Conservation (phyloP, 176 grass and related monocot genomes). For the Oryza meridionalis region DNA sequence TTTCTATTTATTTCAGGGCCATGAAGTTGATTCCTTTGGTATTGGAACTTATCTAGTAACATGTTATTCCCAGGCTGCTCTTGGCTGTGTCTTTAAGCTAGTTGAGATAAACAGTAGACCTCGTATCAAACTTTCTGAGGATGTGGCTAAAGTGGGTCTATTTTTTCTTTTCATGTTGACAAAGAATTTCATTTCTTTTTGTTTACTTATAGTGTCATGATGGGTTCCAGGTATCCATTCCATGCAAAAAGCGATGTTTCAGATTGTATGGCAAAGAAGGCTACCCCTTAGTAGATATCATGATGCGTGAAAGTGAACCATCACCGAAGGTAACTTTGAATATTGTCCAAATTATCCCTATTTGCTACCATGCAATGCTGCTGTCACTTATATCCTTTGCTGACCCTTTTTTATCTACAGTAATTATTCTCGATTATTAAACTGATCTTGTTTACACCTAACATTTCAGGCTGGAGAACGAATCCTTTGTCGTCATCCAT, state of each 20-base stretch:
- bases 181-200: not conserved
- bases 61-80: conserved; percentile 93
- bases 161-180: conserved; percentile 14
- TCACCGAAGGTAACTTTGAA: conserved; percentile 64
- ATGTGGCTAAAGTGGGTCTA: conserved; percentile 83
- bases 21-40: conserved; percentile 97
- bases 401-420: not conserved
- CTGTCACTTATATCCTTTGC: conserved; percentile 3
- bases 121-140: conserved; percentile 98
- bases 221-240: conserved; percentile 84
- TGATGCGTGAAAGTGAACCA: conserved; percentile 85
- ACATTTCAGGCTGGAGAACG: conserved; percentile 78
- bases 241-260: conserved; percentile 92
- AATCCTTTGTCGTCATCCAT: conserved; percentile 90
- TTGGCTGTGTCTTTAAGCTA: conserved; percentile 99
- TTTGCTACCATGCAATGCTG: not conserved
- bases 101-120: conserved; percentile 96
- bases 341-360: too few species aligned
- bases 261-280: conserved; percentile 96
- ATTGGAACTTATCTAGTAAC: conserved; percentile 98
- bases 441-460: conserved; percentile 25
- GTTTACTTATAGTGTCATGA: conserved; percentile 22
- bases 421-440: conserved; percentile 11
- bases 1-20: conserved; percentile 66
- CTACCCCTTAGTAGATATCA: conserved; percentile 91